Evolutionary conservation across 345 rosid species (phyloP).

Genomic region (Pugionium cornutum): DNA sequence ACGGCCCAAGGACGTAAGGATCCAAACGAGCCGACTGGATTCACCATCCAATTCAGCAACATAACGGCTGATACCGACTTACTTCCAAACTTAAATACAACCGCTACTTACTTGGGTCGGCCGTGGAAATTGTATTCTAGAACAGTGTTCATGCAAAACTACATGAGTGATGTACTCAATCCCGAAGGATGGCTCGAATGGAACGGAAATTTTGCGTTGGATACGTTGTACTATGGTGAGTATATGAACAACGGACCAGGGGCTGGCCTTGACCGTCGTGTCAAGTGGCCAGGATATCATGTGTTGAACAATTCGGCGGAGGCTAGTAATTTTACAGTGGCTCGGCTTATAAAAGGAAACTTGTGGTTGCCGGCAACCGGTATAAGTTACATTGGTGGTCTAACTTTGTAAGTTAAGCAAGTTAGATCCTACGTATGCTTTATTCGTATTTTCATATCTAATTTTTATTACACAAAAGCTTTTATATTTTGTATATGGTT

Average conservation of each 20-base stretch:
- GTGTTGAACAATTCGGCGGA: constrained; percentile 42
- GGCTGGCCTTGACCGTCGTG: constrained; percentile 47
- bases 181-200: constrained; percentile 89
- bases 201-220: constrained; percentile 57
- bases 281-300: constrained; percentile 83
- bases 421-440: background rate
- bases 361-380: constrained; percentile 71
- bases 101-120: constrained; percentile 70
- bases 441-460: background rate
- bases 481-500: constrained; percentile 11
- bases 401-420: constrained; percentile 11
- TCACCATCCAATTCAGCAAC: constrained; percentile 82
- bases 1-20: constrained; percentile 89
- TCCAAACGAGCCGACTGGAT: constrained; percentile 65
- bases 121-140: constrained; percentile 90
- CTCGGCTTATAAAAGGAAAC: constrained; percentile 65
- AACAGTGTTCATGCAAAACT: constrained; percentile 72
- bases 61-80: constrained; percentile 68
- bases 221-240: constrained; percentile 70
- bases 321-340: constrained; percentile 68
- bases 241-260: constrained; percentile 71
- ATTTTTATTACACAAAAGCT: background rate
- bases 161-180: constrained; percentile 48
- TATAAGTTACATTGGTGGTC: constrained; percentile 41
- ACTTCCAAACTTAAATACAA: constrained; percentile 45